Conservation (phyloP, 768 basidiomycete species). For the Imleria badia region DNA sequence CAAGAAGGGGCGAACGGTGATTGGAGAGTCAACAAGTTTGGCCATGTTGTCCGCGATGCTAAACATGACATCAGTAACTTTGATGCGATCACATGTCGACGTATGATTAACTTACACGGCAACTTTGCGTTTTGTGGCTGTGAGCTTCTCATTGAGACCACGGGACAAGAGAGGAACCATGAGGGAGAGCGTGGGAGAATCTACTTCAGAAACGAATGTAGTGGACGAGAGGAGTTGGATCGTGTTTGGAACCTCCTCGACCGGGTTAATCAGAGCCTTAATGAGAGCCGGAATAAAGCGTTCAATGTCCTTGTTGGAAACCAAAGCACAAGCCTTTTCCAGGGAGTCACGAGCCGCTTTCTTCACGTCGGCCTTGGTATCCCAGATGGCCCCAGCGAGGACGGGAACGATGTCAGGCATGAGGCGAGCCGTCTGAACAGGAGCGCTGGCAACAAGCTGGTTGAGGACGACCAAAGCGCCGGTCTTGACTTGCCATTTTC, state of each 20-base stretch:
- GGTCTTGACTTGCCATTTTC: slow-evolving; percentile 97
- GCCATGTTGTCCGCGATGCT: slow-evolving; percentile 98
- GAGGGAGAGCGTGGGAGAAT: slow-evolving; percentile 93
- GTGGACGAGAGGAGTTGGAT: slow-evolving; percentile 95
- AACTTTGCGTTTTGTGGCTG: slow-evolving; percentile 96
- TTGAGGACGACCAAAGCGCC: slow-evolving; percentile 81
- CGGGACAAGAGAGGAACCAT: slow-evolving; percentile 96
- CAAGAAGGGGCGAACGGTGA: slow-evolving; percentile 96
- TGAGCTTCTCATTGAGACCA: slow-evolving; percentile 93
- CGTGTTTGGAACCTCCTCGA: slow-evolving; percentile 97
- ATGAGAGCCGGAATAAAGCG: slow-evolving; percentile 97
- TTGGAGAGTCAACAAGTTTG: slow-evolving; percentile 92
- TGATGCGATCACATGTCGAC: slow-evolving; percentile 10
- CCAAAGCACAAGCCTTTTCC: slow-evolving; percentile 89
- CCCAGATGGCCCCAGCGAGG: slow-evolving; percentile 96
- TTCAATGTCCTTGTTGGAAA: slow-evolving; percentile 98
- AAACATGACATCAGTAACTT: slow-evolving; percentile 24
- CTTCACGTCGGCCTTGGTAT: slow-evolving; percentile 98
- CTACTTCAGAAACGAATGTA: slow-evolving; percentile 99
- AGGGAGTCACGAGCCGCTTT: slow-evolving; percentile 95
- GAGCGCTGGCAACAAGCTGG: slow-evolving; percentile 82
- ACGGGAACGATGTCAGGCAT: slow-evolving; percentile 95
- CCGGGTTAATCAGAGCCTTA: slow-evolving; percentile 97
- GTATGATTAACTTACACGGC: slow-evolving; percentile 69
- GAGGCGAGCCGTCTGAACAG: slow-evolving; percentile 79